These are phyloP conservation scores for Aspergillus fumigatiaffinis DNA, from an alignment of 2,329 filamentous ascomycete genomes.

Conservation along the genomic window DNA sequence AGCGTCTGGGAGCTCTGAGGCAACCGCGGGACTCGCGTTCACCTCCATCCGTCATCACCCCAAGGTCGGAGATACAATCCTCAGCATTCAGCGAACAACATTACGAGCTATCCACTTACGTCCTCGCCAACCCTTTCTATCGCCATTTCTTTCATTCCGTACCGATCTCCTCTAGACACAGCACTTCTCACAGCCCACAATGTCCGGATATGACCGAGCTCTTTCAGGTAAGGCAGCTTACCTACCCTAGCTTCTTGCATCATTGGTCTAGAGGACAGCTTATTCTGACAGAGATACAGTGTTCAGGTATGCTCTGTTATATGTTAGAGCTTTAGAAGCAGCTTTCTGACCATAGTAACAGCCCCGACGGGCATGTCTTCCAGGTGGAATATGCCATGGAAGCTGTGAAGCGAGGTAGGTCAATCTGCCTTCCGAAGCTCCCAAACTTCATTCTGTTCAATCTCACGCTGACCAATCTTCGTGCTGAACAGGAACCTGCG, in stretches of 20 bases:
- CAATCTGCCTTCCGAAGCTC: constrained; percentile 10
- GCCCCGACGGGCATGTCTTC: constrained; percentile 98
- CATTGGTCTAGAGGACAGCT: constrained; percentile 9
- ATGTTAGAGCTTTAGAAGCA: constrained; percentile 10
- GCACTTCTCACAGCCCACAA: constrained; percentile 33
- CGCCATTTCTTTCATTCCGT: neutral
- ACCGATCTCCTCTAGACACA: neutral
- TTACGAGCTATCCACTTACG: constrained; percentile 12
- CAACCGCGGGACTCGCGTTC: constrained; percentile 25
- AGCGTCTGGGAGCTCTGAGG: constrained; percentile 23
- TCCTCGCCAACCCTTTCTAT: constrained; percentile 2
- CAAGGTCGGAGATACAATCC: constrained; percentile 8
- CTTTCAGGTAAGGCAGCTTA: constrained; percentile 74
- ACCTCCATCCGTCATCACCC: constrained; percentile 24
- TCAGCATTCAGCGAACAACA: constrained; percentile 10
- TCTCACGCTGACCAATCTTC: constrained; percentile 12
- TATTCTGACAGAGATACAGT: constrained; percentile 57
- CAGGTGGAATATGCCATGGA: constrained; percentile 99
- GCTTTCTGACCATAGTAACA: constrained; percentile 51
- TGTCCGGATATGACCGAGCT: constrained; percentile 97
- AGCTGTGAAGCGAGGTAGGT: constrained; percentile 90
- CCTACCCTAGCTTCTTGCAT: constrained; percentile 27
- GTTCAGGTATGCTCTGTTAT: constrained; percentile 61
- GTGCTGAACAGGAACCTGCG: constrained; percentile 72
- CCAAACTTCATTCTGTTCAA: constrained; percentile 17